Evolutionary conservation across 352 stramenopile genomes (phyloP).

Genomic region (Phytophthora brassicae): DNA sequence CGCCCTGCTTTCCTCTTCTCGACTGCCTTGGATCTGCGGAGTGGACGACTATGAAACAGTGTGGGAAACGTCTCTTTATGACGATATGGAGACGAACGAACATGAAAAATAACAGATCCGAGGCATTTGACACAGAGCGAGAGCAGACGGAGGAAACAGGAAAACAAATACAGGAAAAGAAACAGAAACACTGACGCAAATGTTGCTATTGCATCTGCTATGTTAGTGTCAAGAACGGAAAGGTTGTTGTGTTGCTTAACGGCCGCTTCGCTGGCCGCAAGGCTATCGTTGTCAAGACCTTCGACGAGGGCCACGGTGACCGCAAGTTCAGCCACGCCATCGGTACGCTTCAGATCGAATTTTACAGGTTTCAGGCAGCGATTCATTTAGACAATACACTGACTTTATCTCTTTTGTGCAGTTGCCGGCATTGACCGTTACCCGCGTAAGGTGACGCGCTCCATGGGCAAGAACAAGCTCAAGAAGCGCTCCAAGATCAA

Average conservation of each 20-base stretch:
- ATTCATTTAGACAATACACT: background rate
- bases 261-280: constrained; percentile 99
- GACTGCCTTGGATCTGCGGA: constrained; percentile 13
- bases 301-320: constrained; percentile 95
- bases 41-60: background rate
- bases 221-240: constrained; percentile 96
- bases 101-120: constrained; percentile 14
- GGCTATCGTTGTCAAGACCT: constrained; percentile 99
- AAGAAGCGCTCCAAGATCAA: constrained; percentile 98
- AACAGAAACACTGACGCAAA: constrained; percentile 13
- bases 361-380: constrained; percentile 9
- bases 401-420: constrained; percentile 1
- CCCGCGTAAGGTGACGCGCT: constrained; percentile 96
- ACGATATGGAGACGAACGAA: background rate
- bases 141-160: constrained; percentile 5
- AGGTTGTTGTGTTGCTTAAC: constrained; percentile 99
- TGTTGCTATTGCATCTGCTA: constrained; percentile 9
- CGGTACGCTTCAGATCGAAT: constrained; percentile 35
- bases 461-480: constrained; percentile 97
- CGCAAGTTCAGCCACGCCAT: constrained; percentile 98
- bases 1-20: background rate
- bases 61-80: background rate
- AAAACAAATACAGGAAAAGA: constrained; percentile 1
- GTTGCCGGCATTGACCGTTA: constrained; percentile 95
- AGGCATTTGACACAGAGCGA: background rate